These are phyloP conservation scores for Pseudoturritis turrita DNA, from an alignment of 345 rosid species.

Conservation along the genomic window DNA sequence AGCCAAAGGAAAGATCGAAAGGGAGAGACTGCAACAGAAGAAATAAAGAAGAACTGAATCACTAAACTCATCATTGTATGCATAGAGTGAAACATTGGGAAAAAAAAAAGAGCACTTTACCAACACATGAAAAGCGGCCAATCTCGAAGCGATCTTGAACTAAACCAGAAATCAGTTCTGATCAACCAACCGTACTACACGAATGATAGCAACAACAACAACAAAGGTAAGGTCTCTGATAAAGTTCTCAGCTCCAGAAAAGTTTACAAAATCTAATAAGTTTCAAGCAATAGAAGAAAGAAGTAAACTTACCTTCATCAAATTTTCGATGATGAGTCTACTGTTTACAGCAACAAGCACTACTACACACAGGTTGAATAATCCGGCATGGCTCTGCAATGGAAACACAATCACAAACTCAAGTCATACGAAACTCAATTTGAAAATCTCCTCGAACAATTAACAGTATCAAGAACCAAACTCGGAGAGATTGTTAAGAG, in stretches of 20 bases:
- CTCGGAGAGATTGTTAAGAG: neutral
- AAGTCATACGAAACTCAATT: neutral
- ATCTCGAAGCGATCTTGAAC: slow-evolving; percentile 78
- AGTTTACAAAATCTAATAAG: neutral
- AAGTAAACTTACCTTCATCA: slow-evolving; percentile 73
- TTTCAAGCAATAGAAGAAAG: neutral
- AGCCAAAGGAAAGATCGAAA: slow-evolving; percentile 70
- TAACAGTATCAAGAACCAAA: neutral
- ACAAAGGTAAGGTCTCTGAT: neutral
- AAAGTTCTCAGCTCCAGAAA: neutral
- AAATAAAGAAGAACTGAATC: neutral
- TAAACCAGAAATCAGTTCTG: slow-evolving; percentile 87
- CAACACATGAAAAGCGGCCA: slow-evolving; percentile 99
- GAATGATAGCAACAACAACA: neutral
- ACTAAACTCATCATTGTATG: neutral
- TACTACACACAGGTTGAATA: slow-evolving; percentile 92
- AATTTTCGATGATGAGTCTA: slow-evolving; percentile 89
- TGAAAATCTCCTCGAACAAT: neutral
- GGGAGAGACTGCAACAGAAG: slow-evolving; percentile 66
- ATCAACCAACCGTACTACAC: slow-evolving; percentile 97
- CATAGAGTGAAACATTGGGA: neutral
- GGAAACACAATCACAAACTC: neutral
- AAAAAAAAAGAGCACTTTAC: slow-evolving; percentile 34
- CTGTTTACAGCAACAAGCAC: slow-evolving; percentile 96
- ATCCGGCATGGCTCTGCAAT: slow-evolving; percentile 96